Evolutionary conservation across 164 flowering plant species (phyloP), one percentile per base, ranked within the genome.

Genomic region (Platanus orientalis): DNA sequence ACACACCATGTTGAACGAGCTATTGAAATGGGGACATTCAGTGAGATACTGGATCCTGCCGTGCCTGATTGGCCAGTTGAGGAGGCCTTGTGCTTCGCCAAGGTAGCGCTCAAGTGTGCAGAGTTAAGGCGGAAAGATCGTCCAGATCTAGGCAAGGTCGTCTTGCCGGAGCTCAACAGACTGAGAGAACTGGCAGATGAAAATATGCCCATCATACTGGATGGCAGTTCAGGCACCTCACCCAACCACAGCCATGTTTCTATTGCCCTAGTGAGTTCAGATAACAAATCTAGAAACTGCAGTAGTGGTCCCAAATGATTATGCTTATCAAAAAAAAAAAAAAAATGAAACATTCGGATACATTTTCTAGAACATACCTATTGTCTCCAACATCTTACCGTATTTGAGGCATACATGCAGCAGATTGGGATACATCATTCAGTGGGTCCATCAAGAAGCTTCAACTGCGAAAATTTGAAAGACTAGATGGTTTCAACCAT

Each of bases 31-130:
- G 89, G 83, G n/a, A 80, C 75, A 28, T 82, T 86, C 25, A 61
- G 62, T 23, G 81, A 81, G 9, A 77, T 84, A 71, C 74, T 86
- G 21, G 92, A 86, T 53, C 85, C 82, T 1, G 66, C 67, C 1
- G 81, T 86, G n/a, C 54, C 69, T 0, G 87, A 86, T 60, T 86
- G 89, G 92, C 92, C 92, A 1, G 58, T 76, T 2, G 84, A 82
- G 48, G 84, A 82, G 62, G 77, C 92, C 9, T 17, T 82, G 56
- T 6, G 14, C 2, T 80, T 75, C 54, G 92, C 87, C 30, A 81
- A 82, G 62, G 28, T 86, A 39, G 72, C 89, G 2, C 80, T 86
- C 29, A 57, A 58, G 61, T 86, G 92, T 63, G 69, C 89, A 19
- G 89, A 86, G 65, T 62, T 86, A 58, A 75, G 89, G 57, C 34